Base-by-base conservation (phyloP, 495 filamentous ascomycete species). In the Xylaria nigripes region DNA sequence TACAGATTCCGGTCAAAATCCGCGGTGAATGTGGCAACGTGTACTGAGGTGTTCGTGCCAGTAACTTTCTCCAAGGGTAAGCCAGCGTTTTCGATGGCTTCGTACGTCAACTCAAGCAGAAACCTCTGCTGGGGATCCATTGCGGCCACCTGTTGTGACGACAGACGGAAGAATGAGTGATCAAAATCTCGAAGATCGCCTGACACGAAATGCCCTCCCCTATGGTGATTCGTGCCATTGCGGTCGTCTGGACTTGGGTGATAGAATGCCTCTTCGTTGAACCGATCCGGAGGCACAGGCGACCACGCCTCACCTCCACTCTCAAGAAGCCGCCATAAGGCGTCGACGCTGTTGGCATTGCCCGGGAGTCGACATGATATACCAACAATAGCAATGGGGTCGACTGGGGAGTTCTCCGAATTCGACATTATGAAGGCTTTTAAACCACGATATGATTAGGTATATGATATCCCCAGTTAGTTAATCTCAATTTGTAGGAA, bases 191-290 rank as follows among this genome's bases (percentile, higher is more conserved):
- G 38, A 0, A 51, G 8, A 9, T 42, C 49, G 3, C 12, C 24
- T 0, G 34, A 6, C 5, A 51, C 29, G 23, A 51, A 51, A 19
- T 51, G 49, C 3, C 49, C 49, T 2, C 49, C 49, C 38, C n/a
- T 8, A 30, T 51, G 36, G 15, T 43, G 13, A 15, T 25, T 42
- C 1, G 49, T 51, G 36, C 41, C 49, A 24, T 51, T 29, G 6
- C 19, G 25, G 13, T 51, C n/a, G 9, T 44, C 22, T 0, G 49
- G 22, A 21, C 22, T 42, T 1, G 78, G 80, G 54, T 89, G 85
- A 21, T 76, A 75, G 49, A 85, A 77, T n/a, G 81, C 81, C 60
- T 86, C 77, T 27, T 59, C 42, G 45, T 65, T 65, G 72, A 86
- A 89, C 5, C 86, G 78, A 52, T 85, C 78, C 2, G 72, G 46